These are phyloP conservation scores for Xylaria sp. DNA, from an alignment of 2,329 filamentous ascomycete species.

Conservation along the genomic window DNA sequence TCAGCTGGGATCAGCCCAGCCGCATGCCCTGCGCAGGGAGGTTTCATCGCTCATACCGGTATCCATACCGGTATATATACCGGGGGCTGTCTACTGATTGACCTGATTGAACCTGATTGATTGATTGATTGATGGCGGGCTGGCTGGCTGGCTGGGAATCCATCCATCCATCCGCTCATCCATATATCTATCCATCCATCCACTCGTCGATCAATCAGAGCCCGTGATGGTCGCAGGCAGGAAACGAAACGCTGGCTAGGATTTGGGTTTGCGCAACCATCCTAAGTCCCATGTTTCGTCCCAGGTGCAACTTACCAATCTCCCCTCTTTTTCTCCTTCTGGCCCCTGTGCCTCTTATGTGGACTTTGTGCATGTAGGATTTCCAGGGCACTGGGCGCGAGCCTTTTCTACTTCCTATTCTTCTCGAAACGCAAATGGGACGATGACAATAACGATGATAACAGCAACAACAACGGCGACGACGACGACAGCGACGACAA, in stretches of 20 bases:
- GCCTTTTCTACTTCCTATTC: not conserved
- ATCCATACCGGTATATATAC: constrained; percentile 8
- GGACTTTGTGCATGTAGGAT: constrained; percentile 18
- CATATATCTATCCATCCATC: not conserved
- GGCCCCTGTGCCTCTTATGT: constrained; percentile 12
- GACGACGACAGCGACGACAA: not conserved
- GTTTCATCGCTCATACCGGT: constrained; percentile 31
- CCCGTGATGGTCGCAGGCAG: constrained; percentile 13
- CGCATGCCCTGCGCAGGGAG: constrained; percentile 35
- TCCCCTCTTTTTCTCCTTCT: constrained; percentile 6
- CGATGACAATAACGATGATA: not conserved
- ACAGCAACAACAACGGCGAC: not conserved
- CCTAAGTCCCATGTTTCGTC: constrained; percentile 24
- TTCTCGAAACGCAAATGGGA: constrained; percentile 15
- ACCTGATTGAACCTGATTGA: constrained; percentile 3
- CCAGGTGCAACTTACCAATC: constrained; percentile 24
- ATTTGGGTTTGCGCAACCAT: constrained; percentile 38
- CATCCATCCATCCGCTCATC: too few species aligned
- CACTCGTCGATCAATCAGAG: constrained; percentile 27
- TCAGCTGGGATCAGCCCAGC: constrained; percentile 35
- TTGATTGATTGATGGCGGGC: not conserved
- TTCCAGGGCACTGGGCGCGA: constrained; percentile 1
- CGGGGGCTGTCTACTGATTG: not conserved
- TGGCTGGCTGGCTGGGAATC: not conserved
- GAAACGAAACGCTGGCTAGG: constrained; percentile 19